phyloP scores from a whole-genome alignment of 1,284 basidiomycete genomes.

The Leccinum fallax region DNA sequence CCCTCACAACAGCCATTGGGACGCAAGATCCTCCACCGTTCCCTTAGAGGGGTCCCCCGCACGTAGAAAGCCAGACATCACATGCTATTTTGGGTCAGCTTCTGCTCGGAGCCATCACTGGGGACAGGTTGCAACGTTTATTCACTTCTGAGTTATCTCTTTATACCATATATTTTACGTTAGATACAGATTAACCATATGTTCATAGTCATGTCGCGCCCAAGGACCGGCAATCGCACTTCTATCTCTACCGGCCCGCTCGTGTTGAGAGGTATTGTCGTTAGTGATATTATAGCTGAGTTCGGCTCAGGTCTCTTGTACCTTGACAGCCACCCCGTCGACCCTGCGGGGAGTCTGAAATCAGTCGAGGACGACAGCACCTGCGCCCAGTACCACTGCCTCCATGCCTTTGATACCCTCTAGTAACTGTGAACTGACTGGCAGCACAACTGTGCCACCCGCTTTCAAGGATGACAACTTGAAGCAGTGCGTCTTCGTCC shows the following conservation, averaged over 20 bases:
- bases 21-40: too few relatives aligned
- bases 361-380: conserved; percentile 42
- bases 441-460: conserved; percentile 53
- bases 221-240: conserved; percentile 11
- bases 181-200: conserved; percentile 42
- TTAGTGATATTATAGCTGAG: conserved; percentile 1
- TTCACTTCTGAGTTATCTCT: conserved; percentile 40
- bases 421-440: conserved; percentile 65
- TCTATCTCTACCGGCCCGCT: not conserved
- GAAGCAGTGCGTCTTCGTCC: conserved; percentile 56
- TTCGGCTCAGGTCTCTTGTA: conserved; percentile 19
- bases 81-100: too few relatives aligned
- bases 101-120: too few relatives aligned
- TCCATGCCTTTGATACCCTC: conserved; percentile 76
- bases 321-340: conserved; percentile 42
- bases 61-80: too few relatives aligned
- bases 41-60: too few relatives aligned
- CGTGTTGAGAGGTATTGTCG: conserved; percentile 3
- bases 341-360: conserved; percentile 40
- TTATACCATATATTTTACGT: conserved; percentile 42
- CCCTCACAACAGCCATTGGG: too few relatives aligned
- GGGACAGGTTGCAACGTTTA: conserved; percentile 12
- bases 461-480: conserved; percentile 59
- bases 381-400: conserved; percentile 75
- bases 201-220: conserved; percentile 35